phyloP scores from a whole-genome alignment of 257 asterid genomes.

The Jacaranda copaia region DNA sequence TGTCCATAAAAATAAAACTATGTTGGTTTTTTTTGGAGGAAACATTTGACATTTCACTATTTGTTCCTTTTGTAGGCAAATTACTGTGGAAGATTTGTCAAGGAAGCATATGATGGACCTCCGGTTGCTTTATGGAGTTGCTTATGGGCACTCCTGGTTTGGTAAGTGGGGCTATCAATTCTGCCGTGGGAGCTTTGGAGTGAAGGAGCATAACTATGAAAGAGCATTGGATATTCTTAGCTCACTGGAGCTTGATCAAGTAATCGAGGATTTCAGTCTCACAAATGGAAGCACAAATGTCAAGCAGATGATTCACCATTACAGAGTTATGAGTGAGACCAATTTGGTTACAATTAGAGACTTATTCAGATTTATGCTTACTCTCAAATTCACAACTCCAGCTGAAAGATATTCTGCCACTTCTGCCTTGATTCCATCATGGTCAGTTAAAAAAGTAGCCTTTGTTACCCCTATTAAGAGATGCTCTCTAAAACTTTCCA shows the following conservation, averaged over 20 bases:
- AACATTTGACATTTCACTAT: constrained; percentile 5
- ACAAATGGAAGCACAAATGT: constrained; percentile 45
- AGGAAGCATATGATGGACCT: constrained; percentile 79
- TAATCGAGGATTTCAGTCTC: constrained; percentile 50
- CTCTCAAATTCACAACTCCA: constrained; percentile 50
- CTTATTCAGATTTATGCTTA: constrained; percentile 75
- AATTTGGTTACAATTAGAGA: constrained; percentile 63
- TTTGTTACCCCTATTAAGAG: constrained; percentile 23
- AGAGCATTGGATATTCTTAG: constrained; percentile 66
- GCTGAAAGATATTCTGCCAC: constrained; percentile 30
- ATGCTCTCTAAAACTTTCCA: constrained; percentile 41
- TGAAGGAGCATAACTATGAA: constrained; percentile 68
- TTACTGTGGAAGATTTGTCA: constrained; percentile 85
- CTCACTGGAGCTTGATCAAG: constrained; percentile 72
- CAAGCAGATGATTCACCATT: constrained; percentile 57
- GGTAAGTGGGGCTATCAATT: constrained; percentile 90
- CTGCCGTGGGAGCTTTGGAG: constrained; percentile 91
- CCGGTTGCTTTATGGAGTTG: constrained; percentile 79
- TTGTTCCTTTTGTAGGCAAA: constrained; percentile 56
- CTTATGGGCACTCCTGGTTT: constrained; percentile 94
- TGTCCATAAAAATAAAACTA: not conserved
- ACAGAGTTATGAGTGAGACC: constrained; percentile 65
- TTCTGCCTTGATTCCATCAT: constrained; percentile 21
- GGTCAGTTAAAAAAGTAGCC: constrained; percentile 17
- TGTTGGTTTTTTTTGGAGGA: not conserved